Percentiles rank a stretch among this genome's conserved stretches.
These are phyloP conservation scores for Pistacia atlantica DNA, from an alignment of 345 rosid species.

Conservation along the genomic window DNA sequence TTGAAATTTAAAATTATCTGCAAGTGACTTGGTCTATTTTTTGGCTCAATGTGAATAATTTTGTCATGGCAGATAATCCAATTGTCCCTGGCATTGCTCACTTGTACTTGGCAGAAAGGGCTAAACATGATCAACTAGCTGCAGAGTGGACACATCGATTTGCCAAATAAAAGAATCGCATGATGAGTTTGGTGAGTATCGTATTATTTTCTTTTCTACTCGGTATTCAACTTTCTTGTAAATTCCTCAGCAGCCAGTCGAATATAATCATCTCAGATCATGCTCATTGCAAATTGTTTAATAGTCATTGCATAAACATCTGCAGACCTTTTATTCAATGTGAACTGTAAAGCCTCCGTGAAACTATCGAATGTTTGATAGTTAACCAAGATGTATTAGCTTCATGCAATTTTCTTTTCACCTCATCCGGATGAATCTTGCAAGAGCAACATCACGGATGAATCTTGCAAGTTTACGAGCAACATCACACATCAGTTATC, in stretches of 20 bases:
- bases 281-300: too few species aligned
- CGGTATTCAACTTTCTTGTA: not conserved
- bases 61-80: slow-evolving; percentile 57
- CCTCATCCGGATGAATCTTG: not conserved
- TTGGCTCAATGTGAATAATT: not conserved
- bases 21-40: not conserved
- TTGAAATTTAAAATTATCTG: too few species aligned
- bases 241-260: not conserved
- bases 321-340: not conserved
- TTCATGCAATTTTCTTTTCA: not conserved
- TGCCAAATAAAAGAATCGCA: slow-evolving; percentile 51
- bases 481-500: too few species aligned
- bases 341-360: not conserved
- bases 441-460: too few species aligned
- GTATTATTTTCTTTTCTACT: not conserved
- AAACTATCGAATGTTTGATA: not conserved
- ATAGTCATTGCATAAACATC: not conserved
- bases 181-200: not conserved
- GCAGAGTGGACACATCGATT: slow-evolving; percentile 89
- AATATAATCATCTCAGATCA: not conserved
- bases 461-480: too few species aligned
- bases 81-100: slow-evolving; percentile 62
- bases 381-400: not conserved
- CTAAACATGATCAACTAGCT: slow-evolving; percentile 80
- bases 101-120: slow-evolving; percentile 70